phyloP scores from a whole-genome alignment of 1,139 yeast genomes.

The Diutina scorzettiae region DNA sequence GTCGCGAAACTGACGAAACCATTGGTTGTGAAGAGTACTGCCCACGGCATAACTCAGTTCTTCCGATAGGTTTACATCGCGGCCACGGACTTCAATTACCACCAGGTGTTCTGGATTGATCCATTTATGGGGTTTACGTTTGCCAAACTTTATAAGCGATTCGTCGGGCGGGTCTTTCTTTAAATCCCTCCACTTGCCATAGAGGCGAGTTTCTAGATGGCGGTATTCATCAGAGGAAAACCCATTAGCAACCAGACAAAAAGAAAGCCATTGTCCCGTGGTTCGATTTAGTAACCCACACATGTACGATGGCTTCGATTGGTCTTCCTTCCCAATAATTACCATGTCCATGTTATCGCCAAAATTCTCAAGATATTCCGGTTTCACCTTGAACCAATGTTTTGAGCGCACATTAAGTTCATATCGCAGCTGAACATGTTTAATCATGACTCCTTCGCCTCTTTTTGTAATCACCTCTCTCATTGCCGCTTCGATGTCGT shows the following conservation, averaged over 20 bases:
- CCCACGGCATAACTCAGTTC: constrained; percentile 47
- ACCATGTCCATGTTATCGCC: constrained; percentile 78
- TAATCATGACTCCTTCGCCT: constrained; percentile 77
- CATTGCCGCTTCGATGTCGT: constrained; percentile 46
- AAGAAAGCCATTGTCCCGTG: constrained; percentile 32
- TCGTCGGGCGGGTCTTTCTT: constrained; percentile 27
- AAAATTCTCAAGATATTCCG: constrained; percentile 76
- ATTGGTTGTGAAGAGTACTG: constrained; percentile 64
- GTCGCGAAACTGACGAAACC: constrained; percentile 53
- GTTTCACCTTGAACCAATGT: constrained; percentile 80
- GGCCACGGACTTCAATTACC: constrained; percentile 77
- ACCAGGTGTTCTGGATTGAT: constrained; percentile 64
- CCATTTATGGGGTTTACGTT: constrained; percentile 60
- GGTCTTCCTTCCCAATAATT: constrained; percentile 68
- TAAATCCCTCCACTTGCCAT: constrained; percentile 48
- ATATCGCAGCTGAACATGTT: constrained; percentile 51
- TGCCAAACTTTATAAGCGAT: constrained; percentile 44
- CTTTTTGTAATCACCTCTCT: constrained; percentile 46
- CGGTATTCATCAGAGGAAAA: constrained; percentile 52
- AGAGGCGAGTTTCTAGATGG: constrained; percentile 44
- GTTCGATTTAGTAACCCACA: constrained; percentile 48
- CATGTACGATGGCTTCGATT: constrained; percentile 61
- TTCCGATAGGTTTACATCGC: constrained; percentile 48
- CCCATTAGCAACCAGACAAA: constrained; percentile 82
- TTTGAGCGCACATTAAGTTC: constrained; percentile 45